phyloP scores from a whole-genome alignment of 148 eudicot species.

The Simmondsia chinensis region DNA sequence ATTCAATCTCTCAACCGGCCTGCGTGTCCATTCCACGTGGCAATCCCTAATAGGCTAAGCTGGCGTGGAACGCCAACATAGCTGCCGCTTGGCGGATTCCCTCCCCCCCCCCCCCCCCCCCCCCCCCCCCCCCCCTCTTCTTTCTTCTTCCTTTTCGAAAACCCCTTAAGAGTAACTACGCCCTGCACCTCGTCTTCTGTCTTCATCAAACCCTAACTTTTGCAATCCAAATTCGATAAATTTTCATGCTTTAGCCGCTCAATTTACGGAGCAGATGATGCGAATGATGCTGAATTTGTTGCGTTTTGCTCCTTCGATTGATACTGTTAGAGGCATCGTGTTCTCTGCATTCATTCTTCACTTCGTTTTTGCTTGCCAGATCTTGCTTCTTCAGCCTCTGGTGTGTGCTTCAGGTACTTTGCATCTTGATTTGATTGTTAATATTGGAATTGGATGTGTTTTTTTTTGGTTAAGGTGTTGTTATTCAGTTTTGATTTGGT shows the following conservation, averaged over 20 bases:
- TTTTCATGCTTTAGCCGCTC: neutral
- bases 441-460: too few relatives aligned
- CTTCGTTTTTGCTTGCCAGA: slow-evolving; percentile 67
- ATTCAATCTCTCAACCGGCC: neutral
- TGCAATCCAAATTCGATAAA: neutral
- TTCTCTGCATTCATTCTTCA: slow-evolving; percentile 53
- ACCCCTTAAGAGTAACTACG: neutral
- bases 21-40: slow-evolving; percentile 14
- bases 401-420: slow-evolving; percentile 66
- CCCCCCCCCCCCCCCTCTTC: neutral
- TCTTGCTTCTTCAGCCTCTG: slow-evolving; percentile 77
- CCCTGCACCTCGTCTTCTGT: neutral
- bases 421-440: neutral
- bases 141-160: neutral
- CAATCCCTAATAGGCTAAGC: slow-evolving; percentile 7
- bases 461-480: neutral
- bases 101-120: neutral
- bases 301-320: slow-evolving; percentile 27
- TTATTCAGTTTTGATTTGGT: neutral
- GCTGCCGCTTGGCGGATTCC: neutral
- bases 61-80: slow-evolving; percentile 39
- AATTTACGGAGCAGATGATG: neutral
- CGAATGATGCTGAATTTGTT: slow-evolving; percentile 30
- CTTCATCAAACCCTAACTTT: neutral
- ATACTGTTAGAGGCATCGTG: slow-evolving; percentile 54